Evolutionary conservation across 1,139 yeast species (phyloP).

Genomic region (Sugiyamaella sp.): DNA sequence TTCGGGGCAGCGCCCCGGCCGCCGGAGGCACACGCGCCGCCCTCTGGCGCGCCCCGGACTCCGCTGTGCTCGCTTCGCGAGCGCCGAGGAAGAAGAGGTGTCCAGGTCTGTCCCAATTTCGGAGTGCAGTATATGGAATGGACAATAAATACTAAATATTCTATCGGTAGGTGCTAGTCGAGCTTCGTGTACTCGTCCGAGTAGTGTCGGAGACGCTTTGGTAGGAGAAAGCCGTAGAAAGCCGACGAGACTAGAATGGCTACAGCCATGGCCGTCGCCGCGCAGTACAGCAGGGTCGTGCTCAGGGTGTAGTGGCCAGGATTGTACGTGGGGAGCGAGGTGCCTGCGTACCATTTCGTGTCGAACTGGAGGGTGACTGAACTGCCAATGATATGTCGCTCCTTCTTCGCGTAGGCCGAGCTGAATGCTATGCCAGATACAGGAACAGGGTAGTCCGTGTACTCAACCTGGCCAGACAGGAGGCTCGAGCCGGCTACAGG

Average conservation of each 20-base stretch:
- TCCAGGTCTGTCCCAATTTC: too few relatives aligned
- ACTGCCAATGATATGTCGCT: slow-evolving; percentile 69
- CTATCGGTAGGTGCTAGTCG: slow-evolving; percentile 19
- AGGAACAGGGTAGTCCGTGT: slow-evolving; percentile 8
- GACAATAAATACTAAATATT: not conserved
- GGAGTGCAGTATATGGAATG: too few relatives aligned
- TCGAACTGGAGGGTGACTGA: slow-evolving; percentile 59
- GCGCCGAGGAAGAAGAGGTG: too few relatives aligned
- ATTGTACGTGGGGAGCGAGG: slow-evolving; percentile 17
- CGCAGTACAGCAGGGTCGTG: slow-evolving; percentile 22
- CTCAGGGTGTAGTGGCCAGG: slow-evolving; percentile 16
- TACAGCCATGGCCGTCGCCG: slow-evolving; percentile 30
- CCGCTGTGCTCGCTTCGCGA: too few relatives aligned
- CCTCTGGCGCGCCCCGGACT: too few relatives aligned
- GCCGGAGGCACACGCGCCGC: not conserved
- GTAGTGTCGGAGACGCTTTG: slow-evolving; percentile 28
- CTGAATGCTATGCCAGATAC: slow-evolving; percentile 61
- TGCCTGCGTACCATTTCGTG: slow-evolving; percentile 54
- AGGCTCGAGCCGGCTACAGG: not conserved
- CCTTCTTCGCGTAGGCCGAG: slow-evolving; percentile 59
- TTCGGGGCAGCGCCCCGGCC: slow-evolving; percentile 4
- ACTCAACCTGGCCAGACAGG: slow-evolving; percentile 24
- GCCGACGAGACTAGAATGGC: slow-evolving; percentile 28
- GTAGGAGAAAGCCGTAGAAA: slow-evolving; percentile 32
- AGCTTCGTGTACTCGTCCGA: slow-evolving; percentile 29